Base-by-base conservation (phyloP, 345 rosid species). In the Moringa oleifera region DNA sequence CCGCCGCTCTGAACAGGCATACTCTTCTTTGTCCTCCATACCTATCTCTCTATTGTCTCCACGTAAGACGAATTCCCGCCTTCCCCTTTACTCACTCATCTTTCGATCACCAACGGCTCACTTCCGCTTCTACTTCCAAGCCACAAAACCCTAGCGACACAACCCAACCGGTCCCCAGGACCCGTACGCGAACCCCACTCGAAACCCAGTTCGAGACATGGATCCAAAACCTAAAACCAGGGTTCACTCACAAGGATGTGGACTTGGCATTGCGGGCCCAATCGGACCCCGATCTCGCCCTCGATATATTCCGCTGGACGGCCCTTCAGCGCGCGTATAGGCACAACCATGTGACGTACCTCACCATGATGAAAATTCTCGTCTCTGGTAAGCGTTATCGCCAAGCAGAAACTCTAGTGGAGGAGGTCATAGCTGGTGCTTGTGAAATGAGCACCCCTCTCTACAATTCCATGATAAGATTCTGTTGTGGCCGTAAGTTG, bases 261-360 rank as follows among this genome's bases (percentile, higher is more conserved):
- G 87, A 74, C 11, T 46, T 65, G 4, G 96, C 97, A 37, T 58
- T 94, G 55, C 83, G 76, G 12, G 85, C 93, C 21, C 97, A 86
- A 73, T 69, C 82, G 7, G 96, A 94, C 68, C 86, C 99, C 16
- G 91, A 94, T 76, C 88, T 94, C 45, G 95, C 95, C 5, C 74
- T 81, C 66, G 95, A 88, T 71, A 86, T 94, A 54, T 94, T 90
- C 85, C 97, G 96, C 4, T 94, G 99, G 97, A 84, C 96, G 4
- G 76, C 95, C 36, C 89, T 73, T 61, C 85, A 83, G 36, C 84
- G 89, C 57, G 79, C 79, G 11, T 94, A 85, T 88, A 77, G 71
- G 63, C 97, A 90, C 81, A 80, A 76, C 57, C 74, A 83, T 59
- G 66, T 68, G 33, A 77, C 93, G 46, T 88, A 94, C 80, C 84